Evolutionary conservation across 371 early-diverging fungal genomes (phyloP), one percentile per base, ranked within the genome.

Genomic region (Dichotomocladium elegans): DNA sequence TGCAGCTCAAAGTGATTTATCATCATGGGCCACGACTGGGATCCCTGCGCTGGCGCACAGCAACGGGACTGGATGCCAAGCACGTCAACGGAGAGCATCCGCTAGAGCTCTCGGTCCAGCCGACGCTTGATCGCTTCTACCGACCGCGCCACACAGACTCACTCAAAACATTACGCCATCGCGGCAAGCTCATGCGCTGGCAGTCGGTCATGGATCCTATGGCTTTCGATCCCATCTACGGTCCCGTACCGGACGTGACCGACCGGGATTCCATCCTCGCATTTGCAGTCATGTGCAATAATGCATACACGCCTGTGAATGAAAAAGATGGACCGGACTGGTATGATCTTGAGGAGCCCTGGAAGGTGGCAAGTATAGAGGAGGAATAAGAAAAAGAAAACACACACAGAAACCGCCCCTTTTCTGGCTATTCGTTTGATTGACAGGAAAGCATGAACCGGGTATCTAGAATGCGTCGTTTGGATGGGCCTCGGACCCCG

Each of bases 401-500:
- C 37, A n/a, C n/a, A n/a, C n/a, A n/a, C n/a, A n/a, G n/a, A n/a
- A n/a, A n/a, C n/a, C n/a, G n/a, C n/a, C 8, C 40, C 47, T 46
- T 24, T 43, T 26, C 27, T 43, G 19, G 35, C 8, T 19, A 24
- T 17, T 24, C 31, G 19, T 45, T 43, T 21, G n/a, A 30, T 43
- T 22, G 30, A 37, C 41, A 53, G n/a, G 10, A 10, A 9, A 33
- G 34, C 34, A 9, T 33, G 34, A 33, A 34, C 34, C 9, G 45
- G 33, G 37, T 33, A 34, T 27, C 19, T 67, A 90, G 85, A 86
- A 84, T 47, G 66, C 70, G 19, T 76, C 86, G 3, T 95, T 94
- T 79, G 96, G 96, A 1, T 96, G 94, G 96, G 80, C 80, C 29
- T 65, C 72, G 3, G 86, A 90, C 63, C 93, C 93, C 24, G 66